These are phyloP conservation scores for Pichia rugopelliculosa DNA, from an alignment of 805 yeast species.

Conservation along the genomic window DNA sequence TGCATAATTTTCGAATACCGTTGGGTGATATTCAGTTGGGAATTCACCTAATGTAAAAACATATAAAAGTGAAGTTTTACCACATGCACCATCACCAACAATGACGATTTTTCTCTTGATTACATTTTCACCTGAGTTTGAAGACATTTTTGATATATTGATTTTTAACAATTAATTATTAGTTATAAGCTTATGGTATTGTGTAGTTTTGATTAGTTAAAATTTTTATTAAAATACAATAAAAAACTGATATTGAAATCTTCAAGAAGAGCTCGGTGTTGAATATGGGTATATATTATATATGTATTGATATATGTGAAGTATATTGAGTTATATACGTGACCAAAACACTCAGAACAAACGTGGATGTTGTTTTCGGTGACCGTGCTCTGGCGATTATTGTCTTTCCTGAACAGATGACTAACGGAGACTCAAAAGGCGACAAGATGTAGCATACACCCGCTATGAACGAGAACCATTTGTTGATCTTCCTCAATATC, in stretches of 20 bases:
- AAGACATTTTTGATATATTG: neutral
- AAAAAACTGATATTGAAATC: no score
- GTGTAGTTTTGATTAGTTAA: no score
- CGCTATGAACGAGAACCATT: neutral
- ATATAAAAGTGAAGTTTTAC: slow-evolving; percentile 83
- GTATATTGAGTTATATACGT: neutral
- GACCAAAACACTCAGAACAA: neutral
- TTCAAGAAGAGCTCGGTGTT: no score
- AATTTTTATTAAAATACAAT: no score
- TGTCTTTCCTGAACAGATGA: neutral
- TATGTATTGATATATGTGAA: no score
- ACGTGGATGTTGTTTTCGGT: neutral
- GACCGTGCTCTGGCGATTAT: neutral
- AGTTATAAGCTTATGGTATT: neutral
- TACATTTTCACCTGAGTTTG: slow-evolving; percentile 20
- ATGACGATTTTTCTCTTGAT: slow-evolving; percentile 74
- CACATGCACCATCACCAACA: slow-evolving; percentile 94
- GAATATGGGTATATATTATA: no score
- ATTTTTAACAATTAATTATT: neutral
- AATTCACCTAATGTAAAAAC: slow-evolving; percentile 91
- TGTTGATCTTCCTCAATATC: neutral
- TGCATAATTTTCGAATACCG: slow-evolving; percentile 90
- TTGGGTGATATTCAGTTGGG: slow-evolving; percentile 88
- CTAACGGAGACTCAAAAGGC: neutral
- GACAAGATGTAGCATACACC: neutral